A percentile compares a stretch with the other conserved stretches of the same genome.
Conservation (phyloP, 345 rosid species). For the Hibiscus mutabilis region DNA sequence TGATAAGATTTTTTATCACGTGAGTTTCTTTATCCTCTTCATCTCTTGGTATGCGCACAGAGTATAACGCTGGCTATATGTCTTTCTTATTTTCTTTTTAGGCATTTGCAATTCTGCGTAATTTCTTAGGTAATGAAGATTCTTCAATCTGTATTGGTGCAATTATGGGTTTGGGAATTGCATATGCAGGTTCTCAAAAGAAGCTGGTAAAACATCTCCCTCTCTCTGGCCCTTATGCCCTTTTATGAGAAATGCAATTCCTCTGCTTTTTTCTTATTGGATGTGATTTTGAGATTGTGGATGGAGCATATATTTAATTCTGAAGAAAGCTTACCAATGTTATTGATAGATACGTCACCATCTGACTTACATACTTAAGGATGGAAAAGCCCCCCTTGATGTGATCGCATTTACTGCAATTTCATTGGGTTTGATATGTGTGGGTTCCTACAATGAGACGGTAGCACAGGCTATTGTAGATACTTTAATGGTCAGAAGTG, state of each 20-base stretch:
- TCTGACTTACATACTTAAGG: conserved; percentile 62
- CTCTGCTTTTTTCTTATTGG: no score
- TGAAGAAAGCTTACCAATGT: conserved; percentile 3
- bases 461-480: conserved; percentile 87
- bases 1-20: no score
- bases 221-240: no score
- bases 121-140: conserved; percentile 59
- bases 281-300: no score
- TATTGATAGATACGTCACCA: conserved; percentile 50
- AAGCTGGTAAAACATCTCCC: no score
- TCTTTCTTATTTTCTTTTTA: conserved; percentile 26
- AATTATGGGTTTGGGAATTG: conserved; percentile 88
- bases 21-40: not conserved
- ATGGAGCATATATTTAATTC: no score
- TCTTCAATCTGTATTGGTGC: conserved; percentile 78
- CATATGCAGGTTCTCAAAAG: conserved; percentile 89
- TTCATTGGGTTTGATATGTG: conserved; percentile 81
- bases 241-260: no score
- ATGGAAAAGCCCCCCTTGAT: conserved; percentile 68
- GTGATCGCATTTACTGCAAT: conserved; percentile 82
- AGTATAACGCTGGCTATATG: not conserved
- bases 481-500: conserved; percentile 81
- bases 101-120: conserved; percentile 75
- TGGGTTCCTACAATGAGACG: conserved; percentile 91
- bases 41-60: not conserved